phyloP scores from a whole-genome alignment of 148 eudicot species.

The Camellia lanceoleosa region DNA sequence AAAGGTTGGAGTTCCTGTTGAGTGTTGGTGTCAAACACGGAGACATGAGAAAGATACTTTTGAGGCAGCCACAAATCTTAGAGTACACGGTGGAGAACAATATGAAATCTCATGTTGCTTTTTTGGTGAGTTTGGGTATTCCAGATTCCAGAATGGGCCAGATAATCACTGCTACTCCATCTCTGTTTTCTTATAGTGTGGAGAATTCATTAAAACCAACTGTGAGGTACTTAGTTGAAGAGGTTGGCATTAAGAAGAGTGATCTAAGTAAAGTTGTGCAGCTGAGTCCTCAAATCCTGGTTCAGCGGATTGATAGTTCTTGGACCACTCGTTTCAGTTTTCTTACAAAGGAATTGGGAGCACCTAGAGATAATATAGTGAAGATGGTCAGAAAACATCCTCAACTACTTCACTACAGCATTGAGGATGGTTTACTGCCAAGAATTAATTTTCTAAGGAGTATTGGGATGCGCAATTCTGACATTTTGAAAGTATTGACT shows the following conservation, averaged over 20 bases:
- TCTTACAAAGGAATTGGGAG: constrained; percentile 75
- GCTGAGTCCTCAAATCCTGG: constrained; percentile 93
- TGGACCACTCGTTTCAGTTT: constrained; percentile 79
- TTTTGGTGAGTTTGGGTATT: constrained; percentile 69
- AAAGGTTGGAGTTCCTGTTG: constrained; percentile 71
- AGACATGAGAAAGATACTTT: constrained; percentile 69
- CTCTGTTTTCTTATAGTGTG: constrained; percentile 81
- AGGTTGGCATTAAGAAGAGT: constrained; percentile 75
- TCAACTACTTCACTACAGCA: constrained; percentile 94
- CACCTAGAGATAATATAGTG: constrained; percentile 79
- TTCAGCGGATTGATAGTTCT: constrained; percentile 79
- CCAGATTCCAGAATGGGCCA: constrained; percentile 80
- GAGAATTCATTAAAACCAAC: constrained; percentile 89
- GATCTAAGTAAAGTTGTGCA: constrained; percentile 88
- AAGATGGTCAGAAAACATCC: constrained; percentile 97
- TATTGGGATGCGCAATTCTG: constrained; percentile 79
- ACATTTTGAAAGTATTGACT: constrained; percentile 78
- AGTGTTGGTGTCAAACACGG: constrained; percentile 79
- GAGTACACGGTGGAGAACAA: constrained; percentile 81
- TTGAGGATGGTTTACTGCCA: constrained; percentile 80
- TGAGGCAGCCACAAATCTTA: constrained; percentile 88
- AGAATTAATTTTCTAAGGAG: constrained; percentile 87
- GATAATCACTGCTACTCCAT: constrained; percentile 80
- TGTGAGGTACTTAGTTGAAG: constrained; percentile 79
- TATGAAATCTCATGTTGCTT: constrained; percentile 81